Evolutionary conservation across 768 basidiomycete species (phyloP), one percentile per base, ranked within the genome.

Genomic region (Phaeotremella fagi): DNA sequence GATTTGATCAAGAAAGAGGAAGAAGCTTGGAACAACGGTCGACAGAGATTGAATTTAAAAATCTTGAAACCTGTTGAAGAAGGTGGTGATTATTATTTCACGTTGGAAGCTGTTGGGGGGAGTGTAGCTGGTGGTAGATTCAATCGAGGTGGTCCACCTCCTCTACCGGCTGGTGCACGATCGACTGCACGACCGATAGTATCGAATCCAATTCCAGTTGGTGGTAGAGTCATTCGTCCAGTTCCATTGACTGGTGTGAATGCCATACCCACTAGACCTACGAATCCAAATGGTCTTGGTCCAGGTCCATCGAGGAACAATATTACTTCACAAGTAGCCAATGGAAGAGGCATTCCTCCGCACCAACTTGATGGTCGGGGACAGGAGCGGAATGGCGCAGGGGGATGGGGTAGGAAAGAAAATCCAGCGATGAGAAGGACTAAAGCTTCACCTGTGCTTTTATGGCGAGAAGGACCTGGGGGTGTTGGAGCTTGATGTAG

Each of bases 1-100:
- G 48, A 37, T 4, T 48, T 75, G 27, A 63, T 75, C n/a, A 48
- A 59, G 22, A 31, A 56, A 38, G 75, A 75, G 53, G 67, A 74
- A 45, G 26, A 37, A 3, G 73, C 73, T 4, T 75, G 75, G 75
- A 33, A 49, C 2, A 59, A 69, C 15, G 74, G 74, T 5, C 57
- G 73, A 28, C 59, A 69, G 51, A 72, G 72, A 55, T 47, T 75
- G n/a, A 46, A 45, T 2, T 52, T 75, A 36, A 52, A 50, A 3
- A 63, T 75, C 11, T 16, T 29, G 28, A 49, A 55, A 37, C 43
- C 50, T 14, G 33, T 29, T 3, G 37, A 25, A 33, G 51, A 48
- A 14, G 55, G 49, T 33, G 56, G 45, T 9, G 49, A 61, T 6
- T n/a, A 35, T 3, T 54, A 58, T 25, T 66, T 46, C 45, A 46